Conservation (phyloP, 805 yeast genomes). For the Zygosaccharomyces bailii region DNA sequence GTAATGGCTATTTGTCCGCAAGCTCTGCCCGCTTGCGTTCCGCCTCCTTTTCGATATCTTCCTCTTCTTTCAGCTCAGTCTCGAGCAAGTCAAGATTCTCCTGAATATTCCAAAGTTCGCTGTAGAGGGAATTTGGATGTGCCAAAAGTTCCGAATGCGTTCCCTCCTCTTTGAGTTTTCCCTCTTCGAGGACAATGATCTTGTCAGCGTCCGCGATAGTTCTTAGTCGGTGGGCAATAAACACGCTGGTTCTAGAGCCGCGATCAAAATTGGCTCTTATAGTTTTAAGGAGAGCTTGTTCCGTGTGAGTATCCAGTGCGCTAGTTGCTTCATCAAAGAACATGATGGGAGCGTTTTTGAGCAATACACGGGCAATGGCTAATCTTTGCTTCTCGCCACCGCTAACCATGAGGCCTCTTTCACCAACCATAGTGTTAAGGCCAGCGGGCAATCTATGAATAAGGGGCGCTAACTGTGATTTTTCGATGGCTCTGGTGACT, state of each 20-base stretch:
- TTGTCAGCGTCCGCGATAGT: conserved; percentile 93
- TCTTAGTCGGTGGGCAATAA: conserved; percentile 90
- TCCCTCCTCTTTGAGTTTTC: conserved; percentile 84
- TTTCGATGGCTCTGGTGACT: conserved; percentile 56
- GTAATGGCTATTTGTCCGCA: neutral
- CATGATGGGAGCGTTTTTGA: conserved; percentile 83
- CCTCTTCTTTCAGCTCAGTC: conserved; percentile 35
- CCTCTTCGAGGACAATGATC: conserved; percentile 80
- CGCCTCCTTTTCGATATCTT: conserved; percentile 9
- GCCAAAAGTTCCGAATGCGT: conserved; percentile 62
- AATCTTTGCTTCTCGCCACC: conserved; percentile 98
- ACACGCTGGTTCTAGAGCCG: conserved; percentile 66
- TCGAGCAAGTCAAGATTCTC: conserved; percentile 61
- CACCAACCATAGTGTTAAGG: conserved; percentile 84
- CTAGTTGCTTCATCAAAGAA: conserved; percentile 97
- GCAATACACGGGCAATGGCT: conserved; percentile 86
- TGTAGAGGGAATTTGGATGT: conserved; percentile 59
- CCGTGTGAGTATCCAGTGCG: conserved; percentile 95
- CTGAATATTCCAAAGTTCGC: conserved; percentile 87
- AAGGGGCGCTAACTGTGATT: conserved; percentile 65
- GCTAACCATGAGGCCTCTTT: conserved; percentile 96
- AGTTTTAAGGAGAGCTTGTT: conserved; percentile 74
- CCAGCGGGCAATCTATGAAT: conserved; percentile 79
- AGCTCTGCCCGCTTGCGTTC: neutral
- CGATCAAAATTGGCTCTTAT: conserved; percentile 63